A percentile compares a stretch with the other conserved stretches of the same genome.
These are phyloP conservation scores for Sideroxylon spinosum DNA, from an alignment of 179 eudicot species.

Conservation along the genomic window DNA sequence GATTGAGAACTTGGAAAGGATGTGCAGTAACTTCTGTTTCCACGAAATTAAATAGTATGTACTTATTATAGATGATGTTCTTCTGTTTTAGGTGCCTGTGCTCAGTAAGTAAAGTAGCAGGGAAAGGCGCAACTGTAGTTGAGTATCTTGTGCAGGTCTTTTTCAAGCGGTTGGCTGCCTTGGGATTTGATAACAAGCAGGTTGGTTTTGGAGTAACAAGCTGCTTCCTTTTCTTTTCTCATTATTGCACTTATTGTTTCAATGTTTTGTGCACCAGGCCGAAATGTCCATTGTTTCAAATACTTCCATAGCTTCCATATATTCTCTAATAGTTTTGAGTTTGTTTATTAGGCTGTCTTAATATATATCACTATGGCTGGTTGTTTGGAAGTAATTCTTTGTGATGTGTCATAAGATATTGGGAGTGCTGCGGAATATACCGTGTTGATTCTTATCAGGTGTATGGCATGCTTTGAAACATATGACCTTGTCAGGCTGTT, in stretches of 20 bases:
- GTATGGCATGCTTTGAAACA: no score
- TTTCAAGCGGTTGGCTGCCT: constrained; percentile 68
- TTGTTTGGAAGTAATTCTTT: not conserved
- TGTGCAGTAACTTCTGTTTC: no score
- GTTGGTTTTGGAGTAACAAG: constrained; percentile 28
- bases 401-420: not conserved
- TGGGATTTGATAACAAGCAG: constrained; percentile 73
- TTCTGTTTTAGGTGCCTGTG: constrained; percentile 86
- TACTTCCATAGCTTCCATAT: not conserved
- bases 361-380: not conserved
- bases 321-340: not conserved
- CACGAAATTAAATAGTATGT: no score
- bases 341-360: not conserved
- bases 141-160: constrained; percentile 77
- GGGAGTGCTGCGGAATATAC: no score
- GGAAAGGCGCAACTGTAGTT: constrained; percentile 64
- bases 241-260: not conserved
- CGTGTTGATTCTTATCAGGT: no score
- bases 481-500: no score
- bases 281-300: not conserved
- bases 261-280: not conserved
- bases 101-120: constrained; percentile 70
- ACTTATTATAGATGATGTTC: constrained; percentile 28
- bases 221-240: not conserved
- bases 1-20: no score